Conservation (phyloP, 192 early-diverging fungal genomes). For the Gigaspora rosea region DNA sequence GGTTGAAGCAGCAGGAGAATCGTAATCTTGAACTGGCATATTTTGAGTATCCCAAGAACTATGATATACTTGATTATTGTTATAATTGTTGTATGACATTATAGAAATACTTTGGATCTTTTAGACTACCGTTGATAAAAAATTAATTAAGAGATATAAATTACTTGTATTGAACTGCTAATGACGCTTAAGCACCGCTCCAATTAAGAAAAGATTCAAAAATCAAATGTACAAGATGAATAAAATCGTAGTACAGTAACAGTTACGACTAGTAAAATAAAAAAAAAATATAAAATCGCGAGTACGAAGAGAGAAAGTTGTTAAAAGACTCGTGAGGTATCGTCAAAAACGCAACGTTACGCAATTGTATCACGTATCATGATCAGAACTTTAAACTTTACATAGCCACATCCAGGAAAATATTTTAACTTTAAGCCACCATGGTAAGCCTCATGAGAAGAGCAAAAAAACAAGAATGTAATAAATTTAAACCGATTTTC, state of each 20-base stretch:
- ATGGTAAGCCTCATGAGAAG: too few relatives aligned
- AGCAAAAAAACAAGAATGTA: too few relatives aligned
- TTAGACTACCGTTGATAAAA: neutral
- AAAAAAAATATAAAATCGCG: neutral
- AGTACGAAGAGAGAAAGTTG: neutral
- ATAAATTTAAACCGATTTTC: too few relatives aligned
- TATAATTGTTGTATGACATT: neutral
- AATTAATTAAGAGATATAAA: neutral
- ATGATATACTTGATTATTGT: slow-evolving; percentile 7
- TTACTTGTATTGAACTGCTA: too few relatives aligned
- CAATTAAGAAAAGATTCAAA: too few relatives aligned
- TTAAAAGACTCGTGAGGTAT: neutral
- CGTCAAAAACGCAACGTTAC: neutral
- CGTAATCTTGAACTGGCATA: slow-evolving; percentile 14
- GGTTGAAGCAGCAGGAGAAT: neutral
- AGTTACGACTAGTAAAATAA: neutral
- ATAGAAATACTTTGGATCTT: neutral
- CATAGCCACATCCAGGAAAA: too few relatives aligned
- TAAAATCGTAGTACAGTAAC: neutral
- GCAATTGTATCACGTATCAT: neutral
- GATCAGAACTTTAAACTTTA: too few relatives aligned
- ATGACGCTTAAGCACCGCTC: too few relatives aligned
- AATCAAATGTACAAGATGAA: slow-evolving; percentile 5
- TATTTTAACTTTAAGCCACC: too few relatives aligned
- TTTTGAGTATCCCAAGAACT: neutral